Base-by-base conservation (phyloP, 192 early-diverging fungal species). In the Geranomyces variabilis region DNA sequence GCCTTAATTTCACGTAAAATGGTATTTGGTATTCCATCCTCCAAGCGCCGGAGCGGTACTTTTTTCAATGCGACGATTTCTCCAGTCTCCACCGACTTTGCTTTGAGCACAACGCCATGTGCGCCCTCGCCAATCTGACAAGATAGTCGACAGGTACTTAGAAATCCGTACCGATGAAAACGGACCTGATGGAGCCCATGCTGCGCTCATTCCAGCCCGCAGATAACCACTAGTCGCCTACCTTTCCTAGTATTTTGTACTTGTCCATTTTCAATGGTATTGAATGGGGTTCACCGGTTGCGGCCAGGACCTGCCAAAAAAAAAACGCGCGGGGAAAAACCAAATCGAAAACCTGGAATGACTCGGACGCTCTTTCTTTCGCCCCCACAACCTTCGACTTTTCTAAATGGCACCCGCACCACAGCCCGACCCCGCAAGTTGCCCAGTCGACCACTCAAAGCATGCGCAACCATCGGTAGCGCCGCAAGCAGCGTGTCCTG, bases 1-100 rank as follows among this genome's bases (percentile, higher is more conserved):
- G 85, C 85, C 65, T 87, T 87, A 70, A 87, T 87, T 69, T 87
- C 85, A 21, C 85, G 67, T 0, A 87, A 30, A 44, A 87, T 87
- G 22, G 79, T 84, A 45, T 70, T 84, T 33, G 85, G 85, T 24
- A 87, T 84, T 13, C 85, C 85, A 63, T 84, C 80, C 58, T 81
- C 79, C 30, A 87, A 63, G 19, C 70, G 62, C 8, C 82, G 67
- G 21, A 87, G 67, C 17, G 85, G 85, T 4, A 87, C 76, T 63
- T 83, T 83, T 57, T 87, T 87, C 15, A 87, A 75, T 0, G 85
- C 85, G 13, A 87, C 82, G 0, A 81, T 75, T 53, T 77, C 75
- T 1, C 85, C 85, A 7, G 80, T 81, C 43, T 81, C 76, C 48
- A 86, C 68, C 47, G 67, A 81, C 55, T 79, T 84, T n/a, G 85